These are phyloP conservation scores for Coemansia sp. DNA, from an alignment of 192 early-diverging fungal genomes.

Conservation along the genomic window DNA sequence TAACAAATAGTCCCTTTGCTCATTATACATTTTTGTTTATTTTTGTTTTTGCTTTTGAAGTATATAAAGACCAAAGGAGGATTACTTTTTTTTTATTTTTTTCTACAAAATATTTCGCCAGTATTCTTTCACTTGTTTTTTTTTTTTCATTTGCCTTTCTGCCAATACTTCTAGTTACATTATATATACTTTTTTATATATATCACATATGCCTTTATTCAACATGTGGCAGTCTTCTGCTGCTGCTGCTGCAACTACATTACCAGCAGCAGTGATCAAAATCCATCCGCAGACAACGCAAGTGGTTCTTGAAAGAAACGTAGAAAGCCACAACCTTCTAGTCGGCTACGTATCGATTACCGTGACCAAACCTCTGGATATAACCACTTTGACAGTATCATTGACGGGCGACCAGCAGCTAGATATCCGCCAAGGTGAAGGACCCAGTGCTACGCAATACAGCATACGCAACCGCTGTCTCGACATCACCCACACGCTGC, in stretches of 20 bases:
- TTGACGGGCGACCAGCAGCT: conserved; percentile 30
- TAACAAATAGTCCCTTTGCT: background rate
- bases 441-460: conserved; percentile 26
- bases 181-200: background rate
- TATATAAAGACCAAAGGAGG: background rate
- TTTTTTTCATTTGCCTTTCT: background rate
- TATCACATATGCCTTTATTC: conserved; percentile 7
- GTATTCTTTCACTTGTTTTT: background rate
- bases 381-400: conserved; percentile 20
- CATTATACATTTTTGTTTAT: background rate
- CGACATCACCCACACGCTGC: conserved; percentile 19
- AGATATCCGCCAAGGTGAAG: conserved; percentile 35
- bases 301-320: conserved; percentile 23
- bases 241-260: too few relatives aligned
- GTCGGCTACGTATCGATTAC: conserved; percentile 26
- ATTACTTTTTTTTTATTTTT: background rate
- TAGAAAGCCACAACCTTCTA: conserved; percentile 18
- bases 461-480: conserved; percentile 19
- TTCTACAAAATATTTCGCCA: background rate
- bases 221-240: background rate
- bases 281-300: conserved; percentile 38
- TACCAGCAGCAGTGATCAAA: conserved; percentile 8
- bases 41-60: background rate
- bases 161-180: too few relatives aligned
- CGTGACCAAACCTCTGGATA: conserved; percentile 10